These are phyloP conservation scores for Nicotiana benthamiana DNA, from an alignment of 257 asterid genomes.

Conservation along the genomic window DNA sequence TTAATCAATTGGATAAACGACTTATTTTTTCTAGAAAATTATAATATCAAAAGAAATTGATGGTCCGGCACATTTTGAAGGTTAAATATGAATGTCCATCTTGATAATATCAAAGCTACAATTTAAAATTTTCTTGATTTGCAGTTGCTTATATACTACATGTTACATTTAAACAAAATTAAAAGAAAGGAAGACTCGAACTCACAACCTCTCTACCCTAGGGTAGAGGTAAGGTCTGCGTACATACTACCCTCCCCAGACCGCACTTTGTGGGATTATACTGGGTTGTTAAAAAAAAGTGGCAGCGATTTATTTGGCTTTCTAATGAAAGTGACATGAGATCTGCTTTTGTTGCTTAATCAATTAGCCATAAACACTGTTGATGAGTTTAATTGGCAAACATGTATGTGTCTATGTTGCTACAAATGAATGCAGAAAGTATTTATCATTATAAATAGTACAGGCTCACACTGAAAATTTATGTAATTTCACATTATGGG, in stretches of 20 bases:
- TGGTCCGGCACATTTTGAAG: not conserved
- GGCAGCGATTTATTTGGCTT: not conserved
- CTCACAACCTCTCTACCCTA: no score
- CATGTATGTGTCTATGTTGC: not conserved
- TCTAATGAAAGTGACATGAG: conserved; percentile 14
- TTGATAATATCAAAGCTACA: not conserved
- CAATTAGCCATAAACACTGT: not conserved
- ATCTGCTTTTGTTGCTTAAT: conserved; percentile 10
- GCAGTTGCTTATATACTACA: not conserved
- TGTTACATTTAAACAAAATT: not conserved
- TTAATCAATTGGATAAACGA: no score
- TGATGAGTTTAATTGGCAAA: not conserved
- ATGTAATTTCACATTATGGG: not conserved
- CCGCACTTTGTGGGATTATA: no score
- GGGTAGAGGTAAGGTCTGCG: no score
- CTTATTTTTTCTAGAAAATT: no score
- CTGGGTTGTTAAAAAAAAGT: no score
- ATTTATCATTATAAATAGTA: not conserved
- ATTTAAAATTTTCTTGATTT: not conserved
- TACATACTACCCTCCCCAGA: no score
- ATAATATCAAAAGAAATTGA: not conserved
- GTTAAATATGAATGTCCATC: not conserved
- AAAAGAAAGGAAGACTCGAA: not conserved
- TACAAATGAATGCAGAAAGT: not conserved
- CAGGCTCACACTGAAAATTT: not conserved